Percentiles rank a stretch among this genome's conserved stretches.
These are phyloP conservation scores for Kodamaea ohmeri DNA, from an alignment of 1,139 yeast species.

Conservation along the genomic window DNA sequence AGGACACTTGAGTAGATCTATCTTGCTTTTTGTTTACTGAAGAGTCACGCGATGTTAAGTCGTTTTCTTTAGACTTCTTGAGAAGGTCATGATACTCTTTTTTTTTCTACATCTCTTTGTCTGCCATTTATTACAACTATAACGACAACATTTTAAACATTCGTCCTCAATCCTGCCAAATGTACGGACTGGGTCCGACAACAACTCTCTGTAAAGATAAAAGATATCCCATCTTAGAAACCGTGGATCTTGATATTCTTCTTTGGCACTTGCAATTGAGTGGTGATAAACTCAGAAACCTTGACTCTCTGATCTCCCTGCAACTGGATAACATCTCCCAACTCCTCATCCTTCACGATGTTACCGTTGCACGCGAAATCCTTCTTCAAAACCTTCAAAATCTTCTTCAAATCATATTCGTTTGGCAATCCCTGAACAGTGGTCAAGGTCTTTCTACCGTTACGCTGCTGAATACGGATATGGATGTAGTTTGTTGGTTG, in stretches of 20 bases:
- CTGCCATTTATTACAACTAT: slow-evolving; percentile 5
- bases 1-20: no score
- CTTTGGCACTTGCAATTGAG: slow-evolving; percentile 87
- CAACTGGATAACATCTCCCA: slow-evolving; percentile 95
- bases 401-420: slow-evolving; percentile 93
- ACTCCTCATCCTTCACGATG: slow-evolving; percentile 92
- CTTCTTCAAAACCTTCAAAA: slow-evolving; percentile 90
- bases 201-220: slow-evolving; percentile 3
- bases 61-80: no score
- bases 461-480: slow-evolving; percentile 99
- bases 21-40: no score
- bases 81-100: background rate
- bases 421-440: slow-evolving; percentile 97
- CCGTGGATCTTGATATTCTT: slow-evolving; percentile 98
- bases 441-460: slow-evolving; percentile 98
- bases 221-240: slow-evolving; percentile 55
- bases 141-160: slow-evolving; percentile 5
- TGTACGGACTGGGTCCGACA: background rate
- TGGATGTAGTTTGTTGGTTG: slow-evolving; percentile 95
- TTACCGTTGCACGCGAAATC: slow-evolving; percentile 99
- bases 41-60: no score
- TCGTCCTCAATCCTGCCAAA: slow-evolving; percentile 5
- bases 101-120: background rate
- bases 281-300: slow-evolving; percentile 88
- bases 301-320: slow-evolving; percentile 99